Conservation (phyloP, 2,329 filamentous ascomycete species). For the Acephala macrosclerotiorum region DNA sequence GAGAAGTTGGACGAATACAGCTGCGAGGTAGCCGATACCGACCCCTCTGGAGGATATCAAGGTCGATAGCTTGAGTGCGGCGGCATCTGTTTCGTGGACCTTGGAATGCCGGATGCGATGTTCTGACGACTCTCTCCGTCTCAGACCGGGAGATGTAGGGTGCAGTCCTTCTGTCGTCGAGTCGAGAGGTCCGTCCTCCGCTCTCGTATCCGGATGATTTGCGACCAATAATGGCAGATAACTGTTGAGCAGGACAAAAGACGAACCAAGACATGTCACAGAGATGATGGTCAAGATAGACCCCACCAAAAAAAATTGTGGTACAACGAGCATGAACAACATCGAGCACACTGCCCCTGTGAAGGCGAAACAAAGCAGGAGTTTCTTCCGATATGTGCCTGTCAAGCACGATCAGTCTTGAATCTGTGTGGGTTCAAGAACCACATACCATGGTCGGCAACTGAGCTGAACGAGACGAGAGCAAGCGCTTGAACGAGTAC, state of each 20-base stretch:
- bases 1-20: conserved; percentile 81
- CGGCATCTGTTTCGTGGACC: conserved; percentile 55
- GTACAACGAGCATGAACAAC: conserved; percentile 81
- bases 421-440: background rate
- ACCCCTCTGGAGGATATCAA: conserved; percentile 91
- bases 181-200: background rate
- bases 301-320: conserved; percentile 78
- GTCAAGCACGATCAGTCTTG: conserved; percentile 5
- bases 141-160: conserved; percentile 23
- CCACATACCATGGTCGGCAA: conserved; percentile 81
- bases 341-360: conserved; percentile 85
- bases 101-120: conserved; percentile 1
- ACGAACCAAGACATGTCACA: conserved; percentile 93
- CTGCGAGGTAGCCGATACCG: conserved; percentile 89
- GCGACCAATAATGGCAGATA: conserved; percentile 91
- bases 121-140: conserved; percentile 14
- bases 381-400: conserved; percentile 79
- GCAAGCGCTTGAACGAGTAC: conserved; percentile 87
- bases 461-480: conserved; percentile 94
- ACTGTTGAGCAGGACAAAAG: conserved; percentile 92
- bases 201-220: conserved; percentile 66
- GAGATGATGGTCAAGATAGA: conserved; percentile 85
- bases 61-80: conserved; percentile 81
- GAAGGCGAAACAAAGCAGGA: conserved; percentile 83
- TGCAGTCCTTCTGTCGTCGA: conserved; percentile 29